Conservation (phyloP, 192 early-diverging fungal genomes). For the Gaertneriomyces sp. region DNA sequence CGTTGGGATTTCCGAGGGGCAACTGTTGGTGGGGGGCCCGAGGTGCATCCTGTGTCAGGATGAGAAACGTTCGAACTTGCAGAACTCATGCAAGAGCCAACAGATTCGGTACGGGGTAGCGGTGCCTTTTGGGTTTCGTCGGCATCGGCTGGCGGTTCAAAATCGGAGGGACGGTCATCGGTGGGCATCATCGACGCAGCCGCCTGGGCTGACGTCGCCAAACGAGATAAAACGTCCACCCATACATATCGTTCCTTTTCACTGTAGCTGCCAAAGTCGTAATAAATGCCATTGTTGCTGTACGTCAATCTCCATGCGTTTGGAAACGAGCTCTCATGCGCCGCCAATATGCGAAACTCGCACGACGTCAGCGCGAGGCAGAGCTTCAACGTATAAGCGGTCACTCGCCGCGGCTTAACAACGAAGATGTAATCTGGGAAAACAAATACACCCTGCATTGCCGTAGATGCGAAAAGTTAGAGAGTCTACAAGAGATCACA, state of each 20-base stretch:
- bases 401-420: slow-evolving; percentile 24
- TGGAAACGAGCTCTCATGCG: slow-evolving; percentile 2
- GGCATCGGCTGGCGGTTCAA: neutral
- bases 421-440: slow-evolving; percentile 28
- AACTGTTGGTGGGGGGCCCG: neutral
- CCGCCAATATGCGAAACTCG: slow-evolving; percentile 11
- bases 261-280: slow-evolving; percentile 24
- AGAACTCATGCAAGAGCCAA: slow-evolving; percentile 9
- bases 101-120: slow-evolving; percentile 19
- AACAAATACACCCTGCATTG: slow-evolving; percentile 29
- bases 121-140: neutral
- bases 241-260: slow-evolving; percentile 22
- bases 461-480: neutral
- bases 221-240: slow-evolving; percentile 18
- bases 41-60: neutral
- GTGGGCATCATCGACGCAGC: neutral
- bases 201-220: slow-evolving; percentile 8
- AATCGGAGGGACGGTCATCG: neutral
- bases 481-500: neutral
- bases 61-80: neutral
- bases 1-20: neutral
- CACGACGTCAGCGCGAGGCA: slow-evolving; percentile 29
- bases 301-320: slow-evolving; percentile 22
- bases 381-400: slow-evolving; percentile 26
- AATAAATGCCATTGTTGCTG: slow-evolving; percentile 12